Conservation (phyloP, 2,329 filamentous ascomycete species). For the Emmonsiellopsis sp. region DNA sequence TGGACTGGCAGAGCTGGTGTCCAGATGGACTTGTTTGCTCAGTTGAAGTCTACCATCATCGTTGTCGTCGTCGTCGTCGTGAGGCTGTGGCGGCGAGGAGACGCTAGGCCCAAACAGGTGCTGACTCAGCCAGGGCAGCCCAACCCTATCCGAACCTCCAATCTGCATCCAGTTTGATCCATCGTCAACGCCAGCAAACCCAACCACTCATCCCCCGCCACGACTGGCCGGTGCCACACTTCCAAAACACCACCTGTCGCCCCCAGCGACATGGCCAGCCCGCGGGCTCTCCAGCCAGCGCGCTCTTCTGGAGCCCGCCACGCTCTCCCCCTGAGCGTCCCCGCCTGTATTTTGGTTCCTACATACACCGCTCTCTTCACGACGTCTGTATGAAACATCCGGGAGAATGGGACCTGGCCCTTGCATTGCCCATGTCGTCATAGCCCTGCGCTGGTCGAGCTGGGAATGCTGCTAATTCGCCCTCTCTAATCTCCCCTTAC, state of each 20-base stretch:
- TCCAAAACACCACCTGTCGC: not conserved
- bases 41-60: too few relatives aligned
- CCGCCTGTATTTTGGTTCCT: not conserved
- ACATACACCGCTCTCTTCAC: not conserved
- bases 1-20: too few relatives aligned
- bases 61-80: too few relatives aligned
- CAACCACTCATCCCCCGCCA: slow-evolving; percentile 1
- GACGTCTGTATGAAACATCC: not conserved
- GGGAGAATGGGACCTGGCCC: not conserved
- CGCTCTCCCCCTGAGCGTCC: not conserved
- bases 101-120: too few relatives aligned
- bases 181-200: not conserved
- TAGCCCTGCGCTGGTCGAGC: not conserved
- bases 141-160: too few relatives aligned
- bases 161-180: not conserved
- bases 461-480: not conserved
- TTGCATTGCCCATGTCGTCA: slow-evolving; percentile 1
- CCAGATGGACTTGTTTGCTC: too few relatives aligned
- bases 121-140: too few relatives aligned
- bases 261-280: too few relatives aligned
- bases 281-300: too few relatives aligned
- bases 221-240: slow-evolving; percentile 3
- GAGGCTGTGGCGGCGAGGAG: too few relatives aligned
- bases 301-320: not conserved
- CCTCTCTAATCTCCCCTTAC: not conserved